Conservation (phyloP, 2,329 filamentous ascomycete genomes). For the Conoideocrella luteorostrata region DNA sequence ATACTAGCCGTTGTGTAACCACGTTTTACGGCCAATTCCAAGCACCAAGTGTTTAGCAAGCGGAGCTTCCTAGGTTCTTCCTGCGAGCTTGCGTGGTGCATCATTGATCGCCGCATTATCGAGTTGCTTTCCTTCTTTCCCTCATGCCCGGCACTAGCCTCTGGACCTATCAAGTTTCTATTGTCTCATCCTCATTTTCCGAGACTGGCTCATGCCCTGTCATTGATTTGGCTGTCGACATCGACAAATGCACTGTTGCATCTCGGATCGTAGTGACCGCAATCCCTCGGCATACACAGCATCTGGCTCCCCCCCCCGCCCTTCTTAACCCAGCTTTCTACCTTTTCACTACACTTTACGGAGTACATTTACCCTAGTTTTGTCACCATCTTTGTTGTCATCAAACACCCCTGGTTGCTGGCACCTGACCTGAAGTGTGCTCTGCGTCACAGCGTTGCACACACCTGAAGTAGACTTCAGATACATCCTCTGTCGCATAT, state of each 20-base stretch:
- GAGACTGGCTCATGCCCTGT: constrained; percentile 1
- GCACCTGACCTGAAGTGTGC: no score
- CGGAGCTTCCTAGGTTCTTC: neutral
- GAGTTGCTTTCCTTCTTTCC: neutral
- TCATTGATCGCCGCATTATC: neutral
- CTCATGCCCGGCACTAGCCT: neutral
- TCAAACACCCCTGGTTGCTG: no score
- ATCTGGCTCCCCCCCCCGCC: neutral
- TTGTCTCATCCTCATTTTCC: neutral
- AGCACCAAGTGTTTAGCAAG: neutral
- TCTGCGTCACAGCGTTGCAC: neutral
- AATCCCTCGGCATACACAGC: neutral
- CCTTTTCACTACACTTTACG: neutral
- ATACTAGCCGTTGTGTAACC: neutral
- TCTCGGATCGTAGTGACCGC: constrained; percentile 3
- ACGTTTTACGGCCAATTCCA: neutral
- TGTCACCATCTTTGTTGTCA: no score
- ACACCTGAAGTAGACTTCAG: neutral
- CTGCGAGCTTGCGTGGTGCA: neutral
- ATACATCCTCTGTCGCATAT: no score
- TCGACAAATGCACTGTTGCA: constrained; percentile 1
- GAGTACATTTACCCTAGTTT: no score
- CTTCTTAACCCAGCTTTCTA: neutral
- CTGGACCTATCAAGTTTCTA: neutral
- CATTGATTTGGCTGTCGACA: constrained; percentile 1